A percentile compares a stretch with the other conserved stretches of the same genome.
phyloP scores from a whole-genome alignment of 192 early-diverging fungal species.

The Fimicolochytrium jonesii region DNA sequence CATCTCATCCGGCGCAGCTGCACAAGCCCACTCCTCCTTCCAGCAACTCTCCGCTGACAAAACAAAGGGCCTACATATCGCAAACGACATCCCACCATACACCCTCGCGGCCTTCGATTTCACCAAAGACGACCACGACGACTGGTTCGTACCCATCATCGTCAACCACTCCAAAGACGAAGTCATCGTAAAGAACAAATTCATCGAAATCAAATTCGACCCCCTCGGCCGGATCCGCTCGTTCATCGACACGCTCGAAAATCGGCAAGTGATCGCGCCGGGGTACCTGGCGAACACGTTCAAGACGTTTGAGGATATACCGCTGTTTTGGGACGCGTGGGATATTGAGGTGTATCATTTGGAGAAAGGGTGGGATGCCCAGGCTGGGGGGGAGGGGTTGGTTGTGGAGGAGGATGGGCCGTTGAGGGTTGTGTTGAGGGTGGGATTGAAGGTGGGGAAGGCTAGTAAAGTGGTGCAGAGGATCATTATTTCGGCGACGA shows the following conservation, averaged over 20 bases:
- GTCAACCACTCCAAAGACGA: constrained; percentile 3
- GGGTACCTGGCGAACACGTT: constrained; percentile 69
- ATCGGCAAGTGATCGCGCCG: constrained; percentile 52
- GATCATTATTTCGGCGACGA: constrained; percentile 70
- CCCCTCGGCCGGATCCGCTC: constrained; percentile 59
- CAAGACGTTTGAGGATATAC: constrained; percentile 81
- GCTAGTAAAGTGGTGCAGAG: constrained; percentile 67
- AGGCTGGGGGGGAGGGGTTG: constrained; percentile 48
- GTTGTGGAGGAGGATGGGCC: constrained; percentile 76
- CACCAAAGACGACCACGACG: not conserved
- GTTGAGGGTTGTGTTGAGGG: constrained; percentile 66
- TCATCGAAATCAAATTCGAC: constrained; percentile 69
- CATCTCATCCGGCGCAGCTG: not conserved
- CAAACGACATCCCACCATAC: not conserved
- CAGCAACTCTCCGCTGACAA: constrained; percentile 10
- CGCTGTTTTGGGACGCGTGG: constrained; percentile 85
- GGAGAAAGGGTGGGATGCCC: constrained; percentile 71
- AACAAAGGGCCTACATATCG: constrained; percentile 15
- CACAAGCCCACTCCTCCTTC: not conserved
- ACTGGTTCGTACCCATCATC: not conserved
- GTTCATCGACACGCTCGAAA: not conserved
- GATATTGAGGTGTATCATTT: constrained; percentile 86
- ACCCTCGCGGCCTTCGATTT: constrained; percentile 2
- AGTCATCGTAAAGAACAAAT: constrained; percentile 73
- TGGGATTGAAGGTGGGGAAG: constrained; percentile 62